Percentiles rank a stretch among this genome's conserved stretches.
Conservation (phyloP, 331 rosid genomes). For the Stylosanthes scabra region DNA sequence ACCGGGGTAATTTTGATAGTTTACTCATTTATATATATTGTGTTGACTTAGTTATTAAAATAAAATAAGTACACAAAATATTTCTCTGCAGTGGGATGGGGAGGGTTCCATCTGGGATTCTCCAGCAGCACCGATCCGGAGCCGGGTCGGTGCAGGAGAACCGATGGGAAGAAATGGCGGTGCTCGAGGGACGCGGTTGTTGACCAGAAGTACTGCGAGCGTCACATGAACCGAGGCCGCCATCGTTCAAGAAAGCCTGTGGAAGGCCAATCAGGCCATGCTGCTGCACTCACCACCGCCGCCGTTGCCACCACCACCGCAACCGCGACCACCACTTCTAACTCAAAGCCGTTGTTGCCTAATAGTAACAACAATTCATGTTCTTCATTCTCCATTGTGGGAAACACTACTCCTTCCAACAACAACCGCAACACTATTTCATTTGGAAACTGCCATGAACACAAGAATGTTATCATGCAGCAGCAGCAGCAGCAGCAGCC, state of each 20-base stretch:
- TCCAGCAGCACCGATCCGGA: slow-evolving; percentile 92
- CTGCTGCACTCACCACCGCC: slow-evolving; percentile 61
- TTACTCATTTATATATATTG: too few relatives aligned
- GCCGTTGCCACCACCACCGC: slow-evolving; percentile 35
- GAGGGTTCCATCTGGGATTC: slow-evolving; percentile 87
- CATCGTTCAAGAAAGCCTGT: slow-evolving; percentile 99
- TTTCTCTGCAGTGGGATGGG: slow-evolving; percentile 74
- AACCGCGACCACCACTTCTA: slow-evolving; percentile 32
- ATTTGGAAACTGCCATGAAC: slow-evolving; percentile 57
- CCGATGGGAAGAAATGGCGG: slow-evolving; percentile 99
- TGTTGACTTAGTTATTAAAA: too few relatives aligned
- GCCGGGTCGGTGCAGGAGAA: slow-evolving; percentile 96
- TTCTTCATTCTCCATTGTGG: slow-evolving; percentile 45
- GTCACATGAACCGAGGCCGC: slow-evolving; percentile 99
- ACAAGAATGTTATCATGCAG: slow-evolving; percentile 55
- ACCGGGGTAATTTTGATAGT: too few relatives aligned
- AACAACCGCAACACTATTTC: slow-evolving; percentile 48
- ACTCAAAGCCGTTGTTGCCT: slow-evolving; percentile 46
- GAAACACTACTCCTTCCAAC: slow-evolving; percentile 51
- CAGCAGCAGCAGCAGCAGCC: slow-evolving; percentile 1
- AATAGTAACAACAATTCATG: slow-evolving; percentile 40
- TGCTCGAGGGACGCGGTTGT: slow-evolving; percentile 98
- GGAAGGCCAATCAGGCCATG: slow-evolving; percentile 97
- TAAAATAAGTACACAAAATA: too few relatives aligned
- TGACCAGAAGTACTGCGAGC: slow-evolving; percentile 94